Evolutionary conservation across 805 yeast species (phyloP), one percentile per base, ranked within the genome.

Genomic region (Debaryomyces prosopidis): DNA sequence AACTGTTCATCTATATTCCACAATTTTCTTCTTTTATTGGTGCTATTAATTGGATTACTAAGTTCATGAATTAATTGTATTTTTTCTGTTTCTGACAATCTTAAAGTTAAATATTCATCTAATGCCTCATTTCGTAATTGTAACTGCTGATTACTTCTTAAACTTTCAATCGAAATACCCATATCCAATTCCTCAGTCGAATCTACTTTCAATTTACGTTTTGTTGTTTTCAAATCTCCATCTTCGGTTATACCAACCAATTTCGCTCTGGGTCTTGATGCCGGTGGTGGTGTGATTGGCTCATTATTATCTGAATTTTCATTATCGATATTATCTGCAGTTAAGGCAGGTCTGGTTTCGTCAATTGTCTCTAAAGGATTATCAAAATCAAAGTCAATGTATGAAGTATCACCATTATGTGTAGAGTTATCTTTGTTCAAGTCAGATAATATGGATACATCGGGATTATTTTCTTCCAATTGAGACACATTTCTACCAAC

Each of bases 131-230:
- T 39, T n/a, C 58, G 51, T 28, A 67, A 44, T 18, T 63, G 55
- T 35, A 48, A 43, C 16, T 55, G 50, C 48, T 69, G 75, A 39
- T 65, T 63, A 31, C 54, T 60, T 39, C 54, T 55, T 34, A 71
- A 57, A 17, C 62, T 71, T 27, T 62, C 66, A 17, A 64, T 59
- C 20, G 72, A 62, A n/a, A 70, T 53, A 1, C 73, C 79, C 5
- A 73, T 60, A n/a, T 75, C 65, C 33, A 80, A 60, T 37, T 76
- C 81, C 15, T 65, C 73, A 4, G 49, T 57, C 0, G 65, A 52
- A 57, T 82, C 87, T n/a, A 75, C 55, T 28, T 69, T 60, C 20
- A 81, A 54, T 50, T 69, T 75, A 47, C 77, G 69, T 45, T 75
- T 73, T 27, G 66, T 60, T 1, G 83, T 79, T 51, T 76, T 71